phyloP scores from a whole-genome alignment of 805 yeast genomes.

The Lipomyces oligophaga region DNA sequence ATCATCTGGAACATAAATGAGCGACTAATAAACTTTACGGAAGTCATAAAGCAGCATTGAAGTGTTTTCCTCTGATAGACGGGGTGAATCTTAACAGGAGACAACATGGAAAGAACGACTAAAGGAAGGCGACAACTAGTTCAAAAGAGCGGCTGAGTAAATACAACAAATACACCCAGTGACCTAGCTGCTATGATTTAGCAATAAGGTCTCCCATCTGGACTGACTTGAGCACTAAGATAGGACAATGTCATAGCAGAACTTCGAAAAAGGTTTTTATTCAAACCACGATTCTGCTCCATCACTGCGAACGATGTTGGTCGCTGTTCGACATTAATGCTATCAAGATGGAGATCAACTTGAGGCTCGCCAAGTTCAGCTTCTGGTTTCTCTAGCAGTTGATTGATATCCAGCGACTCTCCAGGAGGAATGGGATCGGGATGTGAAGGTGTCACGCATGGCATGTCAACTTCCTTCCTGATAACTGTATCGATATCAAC shows the following conservation, averaged over 20 bases:
- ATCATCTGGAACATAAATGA: not conserved
- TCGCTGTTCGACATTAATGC: conserved; percentile 10
- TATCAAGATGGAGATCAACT: conserved; percentile 6
- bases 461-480: conserved; percentile 88
- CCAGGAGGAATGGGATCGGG: conserved; percentile 71
- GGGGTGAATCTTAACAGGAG: no score
- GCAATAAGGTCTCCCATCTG: no score
- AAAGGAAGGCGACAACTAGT: no score
- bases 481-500: conserved; percentile 86
- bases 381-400: conserved; percentile 4
- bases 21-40: not conserved
- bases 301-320: conserved; percentile 24
- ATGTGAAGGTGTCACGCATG: conserved; percentile 88
- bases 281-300: conserved; percentile 17
- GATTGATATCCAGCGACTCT: conserved; percentile 61
- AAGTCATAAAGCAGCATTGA: conserved; percentile 1
- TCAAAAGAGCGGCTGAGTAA: no score
- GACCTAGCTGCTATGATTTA: no score
- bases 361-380: conserved; percentile 9
- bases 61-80: not conserved
- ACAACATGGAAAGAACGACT: no score
- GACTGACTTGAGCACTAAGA: conserved; percentile 26
- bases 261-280: no score
- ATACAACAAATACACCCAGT: no score
- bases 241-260: no score